Base-by-base conservation (phyloP, 2,329 filamentous ascomycete species). In the Alternaria burnsii region DNA sequence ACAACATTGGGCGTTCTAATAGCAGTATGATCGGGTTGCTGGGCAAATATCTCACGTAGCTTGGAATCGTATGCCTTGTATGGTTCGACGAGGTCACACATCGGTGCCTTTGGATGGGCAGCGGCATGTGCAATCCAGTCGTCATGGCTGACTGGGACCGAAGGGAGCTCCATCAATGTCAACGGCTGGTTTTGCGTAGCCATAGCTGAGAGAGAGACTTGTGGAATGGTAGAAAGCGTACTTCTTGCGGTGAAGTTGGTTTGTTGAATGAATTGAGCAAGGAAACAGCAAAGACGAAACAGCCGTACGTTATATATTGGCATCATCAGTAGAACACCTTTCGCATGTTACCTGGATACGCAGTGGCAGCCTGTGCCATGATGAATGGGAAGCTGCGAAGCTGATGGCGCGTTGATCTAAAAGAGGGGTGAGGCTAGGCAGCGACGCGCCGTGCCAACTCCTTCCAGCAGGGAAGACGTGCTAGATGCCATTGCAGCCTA, bases 1-100 rank as follows among this genome's bases (percentile, higher is more conserved):
- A 91, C 79, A 24, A 91, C 80, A 67, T 91, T 92, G 72, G 90
- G 78, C 59, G 84, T 77, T 7, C 82, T 82, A 64, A 90, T 84
- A 34, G 85, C 75, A 7, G 86, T 82, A 63, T 91, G 87, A 53
- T 81, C 77, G 6, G 88, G 87, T 50, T 91, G 83, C 71, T 92
- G 91, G 38, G 90, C 90, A 70, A 88, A 93, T 18, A 90, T 71
- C 63, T 89, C 84, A 44, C 91, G 87, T 52, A 93, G 81, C 61
- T 86, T 83, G 47, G 86, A 83, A 75, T 93, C 91, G 67, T 89
- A 92, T 55, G 85, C 77, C 72, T 89, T 87, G 77, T 88, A 93
- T 0, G 90, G 90, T 52, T 84, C 79, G 57, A 92, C 76, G 53
- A 93, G 80, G 34, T 89, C 82, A 6, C 74, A 63, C 65, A 92